Conservation (phyloP, 2,329 filamentous ascomycete species). For the Verticillium isaacii region DNA sequence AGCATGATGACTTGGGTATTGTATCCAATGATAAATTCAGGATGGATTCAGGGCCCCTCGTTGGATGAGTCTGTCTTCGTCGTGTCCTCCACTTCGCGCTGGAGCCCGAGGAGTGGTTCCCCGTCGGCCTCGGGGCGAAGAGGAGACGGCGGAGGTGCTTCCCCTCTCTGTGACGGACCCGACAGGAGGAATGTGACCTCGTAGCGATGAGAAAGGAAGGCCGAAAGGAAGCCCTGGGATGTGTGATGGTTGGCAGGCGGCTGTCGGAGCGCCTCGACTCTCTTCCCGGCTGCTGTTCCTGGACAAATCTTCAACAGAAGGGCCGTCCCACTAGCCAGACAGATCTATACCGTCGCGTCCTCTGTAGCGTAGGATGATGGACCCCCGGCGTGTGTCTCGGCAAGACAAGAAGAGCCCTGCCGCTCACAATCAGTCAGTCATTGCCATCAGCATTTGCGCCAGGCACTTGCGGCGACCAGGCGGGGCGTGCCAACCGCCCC, state of each 20-base stretch:
- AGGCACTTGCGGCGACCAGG: neutral
- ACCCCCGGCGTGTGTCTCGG: neutral
- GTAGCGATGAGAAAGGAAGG: neutral
- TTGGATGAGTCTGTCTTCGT: slow-evolving; percentile 20
- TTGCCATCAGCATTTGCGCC: neutral
- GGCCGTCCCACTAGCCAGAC: neutral
- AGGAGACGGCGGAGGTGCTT: neutral
- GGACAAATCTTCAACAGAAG: neutral
- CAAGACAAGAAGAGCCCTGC: neutral
- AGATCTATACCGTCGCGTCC: neutral
- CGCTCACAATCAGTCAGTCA: neutral
- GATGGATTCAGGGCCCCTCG: slow-evolving; percentile 17
- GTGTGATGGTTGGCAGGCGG: slow-evolving; percentile 15
- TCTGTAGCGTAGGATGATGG: neutral
- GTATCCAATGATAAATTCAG: slow-evolving; percentile 27
- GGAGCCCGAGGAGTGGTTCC: neutral
- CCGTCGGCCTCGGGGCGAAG: neutral
- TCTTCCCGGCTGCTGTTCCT: neutral
- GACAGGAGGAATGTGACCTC: neutral
- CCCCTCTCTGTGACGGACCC: neutral
- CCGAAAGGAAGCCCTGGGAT: slow-evolving; percentile 15
- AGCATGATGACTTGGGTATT: slow-evolving; percentile 23
- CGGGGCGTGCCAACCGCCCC: neutral
- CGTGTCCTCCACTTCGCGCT: neutral
- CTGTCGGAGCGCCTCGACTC: neutral